Base-by-base conservation (phyloP, 106 monocot genomes). In the Amphibolis antarctica region DNA sequence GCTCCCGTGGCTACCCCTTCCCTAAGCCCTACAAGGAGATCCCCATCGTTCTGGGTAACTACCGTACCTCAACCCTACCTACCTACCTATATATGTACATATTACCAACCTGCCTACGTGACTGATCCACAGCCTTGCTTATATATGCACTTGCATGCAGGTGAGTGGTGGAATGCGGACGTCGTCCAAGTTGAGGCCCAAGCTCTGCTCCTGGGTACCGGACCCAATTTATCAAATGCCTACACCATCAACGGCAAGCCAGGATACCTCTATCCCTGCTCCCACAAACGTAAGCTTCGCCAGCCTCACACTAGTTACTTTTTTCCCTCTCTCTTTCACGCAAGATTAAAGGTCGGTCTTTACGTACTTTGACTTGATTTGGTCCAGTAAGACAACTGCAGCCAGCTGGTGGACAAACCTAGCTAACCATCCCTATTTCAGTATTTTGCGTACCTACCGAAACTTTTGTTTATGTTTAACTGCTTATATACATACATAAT, bases 151-250 rank as follows among this genome's bases (percentile, higher is more conserved):
- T 29, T 10, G 26, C 60, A 46, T 44, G 28, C 71, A 86, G 86
- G 89, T 12, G 85, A 89, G 56, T 85, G 88, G 88, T 93, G 93
- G 93, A 79, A 85, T 15, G 80, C 71, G 12, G 67, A 93, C 28
- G 66, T 79, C 3, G 68, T 85, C 17, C 68, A 77, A 18, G 60
- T 93, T 23, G 82, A 80, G 1, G 46, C 27, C 0, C 42, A 74
- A 44, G 79, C 85, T 7, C 44, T 68, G 9, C 56, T 29, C 3
- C 53, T 44, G 1, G 92, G 82, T 11, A 44, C 26, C 0, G 42
- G 49, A 0, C 54, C 75, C 4, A 74, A 68, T 1, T 42, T 42
- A 42, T 85, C 93, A 14, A 85, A 93, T 53, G 93, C 88, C 0
- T 85, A 63, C 65, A 93, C 93, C 44, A 88, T 93, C 74, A 85